Percentiles rank a stretch among this genome's conserved stretches.
phyloP scores from a whole-genome alignment of 495 filamentous ascomycete genomes.

The Tuber calosporum region DNA sequence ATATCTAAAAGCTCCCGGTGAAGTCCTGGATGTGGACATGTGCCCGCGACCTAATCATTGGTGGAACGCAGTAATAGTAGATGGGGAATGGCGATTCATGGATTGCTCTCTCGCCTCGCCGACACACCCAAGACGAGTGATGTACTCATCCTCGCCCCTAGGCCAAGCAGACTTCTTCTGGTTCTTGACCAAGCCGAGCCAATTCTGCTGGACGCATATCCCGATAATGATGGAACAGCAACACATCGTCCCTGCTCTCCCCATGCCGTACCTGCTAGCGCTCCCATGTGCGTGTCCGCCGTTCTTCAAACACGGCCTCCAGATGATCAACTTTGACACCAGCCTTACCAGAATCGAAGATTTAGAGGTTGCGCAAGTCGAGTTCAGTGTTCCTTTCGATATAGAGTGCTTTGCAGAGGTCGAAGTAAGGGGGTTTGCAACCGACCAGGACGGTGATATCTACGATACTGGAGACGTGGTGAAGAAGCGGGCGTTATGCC shows the following conservation, averaged over 20 bases:
- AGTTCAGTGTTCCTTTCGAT: conserved; percentile 76
- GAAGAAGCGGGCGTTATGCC: conserved; percentile 76
- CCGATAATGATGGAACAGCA: conserved; percentile 78
- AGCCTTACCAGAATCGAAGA: conserved; percentile 78
- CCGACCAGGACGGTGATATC: conserved; percentile 80
- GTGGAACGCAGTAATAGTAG: conserved; percentile 94
- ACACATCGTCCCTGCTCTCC: conserved; percentile 82
- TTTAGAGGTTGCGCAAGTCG: conserved; percentile 83
- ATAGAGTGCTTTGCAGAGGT: conserved; percentile 92
- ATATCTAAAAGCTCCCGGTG: conserved; percentile 84
- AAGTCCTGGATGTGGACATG: conserved; percentile 66
- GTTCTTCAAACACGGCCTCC: conserved; percentile 71
- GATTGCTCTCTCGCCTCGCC: conserved; percentile 88
- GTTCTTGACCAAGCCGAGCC: conserved; percentile 77
- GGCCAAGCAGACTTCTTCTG: conserved; percentile 77
- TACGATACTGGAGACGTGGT: conserved; percentile 88
- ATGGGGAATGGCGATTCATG: conserved; percentile 94
- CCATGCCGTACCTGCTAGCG: conserved; percentile 72
- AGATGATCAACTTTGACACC: conserved; percentile 85
- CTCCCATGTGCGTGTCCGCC: conserved; percentile 78
- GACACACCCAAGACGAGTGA: conserved; percentile 69
- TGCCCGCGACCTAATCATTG: conserved; percentile 84
- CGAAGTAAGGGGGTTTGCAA: conserved; percentile 68
- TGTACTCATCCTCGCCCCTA: conserved; percentile 64
- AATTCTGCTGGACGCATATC: conserved; percentile 92